Evolutionary conservation across 2,329 filamentous ascomycete genomes (phyloP).

Genomic region (Beauveria pseudobassiana): DNA sequence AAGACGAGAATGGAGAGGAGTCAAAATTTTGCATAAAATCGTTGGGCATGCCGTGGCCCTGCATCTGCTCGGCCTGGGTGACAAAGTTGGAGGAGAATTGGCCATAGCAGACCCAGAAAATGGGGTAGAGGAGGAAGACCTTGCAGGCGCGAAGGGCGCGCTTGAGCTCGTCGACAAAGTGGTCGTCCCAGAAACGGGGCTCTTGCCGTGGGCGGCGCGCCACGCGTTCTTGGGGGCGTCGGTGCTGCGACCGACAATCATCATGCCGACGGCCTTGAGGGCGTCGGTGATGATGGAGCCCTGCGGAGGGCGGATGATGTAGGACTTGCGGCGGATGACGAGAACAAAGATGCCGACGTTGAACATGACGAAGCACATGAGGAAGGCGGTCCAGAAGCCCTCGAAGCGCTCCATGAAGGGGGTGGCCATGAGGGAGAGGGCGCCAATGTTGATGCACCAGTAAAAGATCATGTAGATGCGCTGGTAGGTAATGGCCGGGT

Average conservation of each 20-base stretch:
- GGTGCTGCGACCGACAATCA: slow-evolving; percentile 33
- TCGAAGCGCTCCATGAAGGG: slow-evolving; percentile 60
- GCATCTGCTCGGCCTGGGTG: slow-evolving; percentile 51
- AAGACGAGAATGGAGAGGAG: slow-evolving; percentile 60
- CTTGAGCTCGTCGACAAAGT: slow-evolving; percentile 66
- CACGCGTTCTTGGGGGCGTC: slow-evolving; percentile 61
- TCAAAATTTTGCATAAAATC: slow-evolving; percentile 64
- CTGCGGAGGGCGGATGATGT: slow-evolving; percentile 46
- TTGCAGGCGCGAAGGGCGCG: slow-evolving; percentile 60
- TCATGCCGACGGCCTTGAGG: slow-evolving; percentile 42
- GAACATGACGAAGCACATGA: slow-evolving; percentile 54
- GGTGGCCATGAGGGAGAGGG: slow-evolving; percentile 58
- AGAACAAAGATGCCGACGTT: slow-evolving; percentile 49
- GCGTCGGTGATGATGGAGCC: slow-evolving; percentile 59
- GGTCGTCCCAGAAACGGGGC: slow-evolving; percentile 55
- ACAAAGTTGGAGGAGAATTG: slow-evolving; percentile 63
- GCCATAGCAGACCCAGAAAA: slow-evolving; percentile 62
- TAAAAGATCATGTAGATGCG: slow-evolving; percentile 71
- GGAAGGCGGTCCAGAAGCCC: slow-evolving; percentile 61
- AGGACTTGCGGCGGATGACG: slow-evolving; percentile 37
- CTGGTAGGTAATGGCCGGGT: slow-evolving; percentile 58
- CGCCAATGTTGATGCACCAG: slow-evolving; percentile 66
- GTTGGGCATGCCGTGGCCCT: slow-evolving; percentile 59
- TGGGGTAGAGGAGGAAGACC: slow-evolving; percentile 59
- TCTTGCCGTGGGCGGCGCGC: slow-evolving; percentile 44